These are phyloP conservation scores for Chytridium lagenaria DNA, from an alignment of 371 early-diverging fungal genomes.

Conservation along the genomic window DNA sequence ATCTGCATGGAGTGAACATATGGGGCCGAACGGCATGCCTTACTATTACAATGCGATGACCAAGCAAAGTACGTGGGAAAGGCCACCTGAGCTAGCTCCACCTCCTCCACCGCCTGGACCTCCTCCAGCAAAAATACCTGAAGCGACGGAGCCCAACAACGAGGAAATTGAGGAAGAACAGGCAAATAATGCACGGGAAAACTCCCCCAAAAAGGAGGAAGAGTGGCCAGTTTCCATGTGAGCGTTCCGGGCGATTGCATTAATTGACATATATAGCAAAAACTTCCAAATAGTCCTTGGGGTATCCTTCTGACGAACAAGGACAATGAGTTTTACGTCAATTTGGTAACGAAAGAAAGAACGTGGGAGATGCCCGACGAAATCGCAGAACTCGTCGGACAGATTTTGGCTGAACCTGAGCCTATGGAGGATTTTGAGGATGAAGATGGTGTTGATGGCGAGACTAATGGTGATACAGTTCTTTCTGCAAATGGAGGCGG, in stretches of 20 bases:
- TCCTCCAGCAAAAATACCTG: not conserved
- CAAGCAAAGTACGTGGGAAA: conserved; percentile 83
- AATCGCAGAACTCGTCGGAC: conserved; percentile 49
- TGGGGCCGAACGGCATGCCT: conserved; percentile 74
- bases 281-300: conserved; percentile 76
- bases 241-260: not conserved
- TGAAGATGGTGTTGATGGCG: conserved; percentile 30
- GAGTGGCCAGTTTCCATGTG: not conserved
- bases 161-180: not conserved
- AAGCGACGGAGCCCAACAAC: not conserved
- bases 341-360: conserved; percentile 68
- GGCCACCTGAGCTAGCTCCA: conserved; percentile 74
- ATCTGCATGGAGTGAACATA: conserved; percentile 72
- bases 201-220: not conserved
- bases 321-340: conserved; percentile 78
- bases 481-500: conserved; percentile 35
- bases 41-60: conserved; percentile 84
- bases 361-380: conserved; percentile 74
- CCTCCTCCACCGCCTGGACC: conserved; percentile 2
- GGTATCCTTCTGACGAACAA: conserved; percentile 72
- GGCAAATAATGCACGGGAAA: not conserved
- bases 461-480: conserved; percentile 26
- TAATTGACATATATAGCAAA: conserved; percentile 19
- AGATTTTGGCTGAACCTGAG: conserved; percentile 46
- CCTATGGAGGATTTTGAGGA: conserved; percentile 22